Evolutionary conservation across 192 early-diverging fungal genomes (phyloP).

Genomic region (Phlyctochytrium planicorne): DNA sequence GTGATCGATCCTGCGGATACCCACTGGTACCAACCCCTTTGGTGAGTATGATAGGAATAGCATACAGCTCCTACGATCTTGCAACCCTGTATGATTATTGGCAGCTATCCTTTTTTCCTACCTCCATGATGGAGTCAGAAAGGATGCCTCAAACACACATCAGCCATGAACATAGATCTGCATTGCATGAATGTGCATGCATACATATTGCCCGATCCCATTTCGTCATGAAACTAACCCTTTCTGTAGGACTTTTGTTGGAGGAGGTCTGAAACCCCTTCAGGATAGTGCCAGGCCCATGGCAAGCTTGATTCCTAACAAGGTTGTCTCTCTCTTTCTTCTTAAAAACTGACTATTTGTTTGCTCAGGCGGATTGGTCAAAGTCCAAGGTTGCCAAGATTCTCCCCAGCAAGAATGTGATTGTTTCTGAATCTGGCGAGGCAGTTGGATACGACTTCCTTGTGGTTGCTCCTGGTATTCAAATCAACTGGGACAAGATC

Average conservation of each 20-base stretch:
- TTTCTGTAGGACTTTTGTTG: slow-evolving; percentile 68
- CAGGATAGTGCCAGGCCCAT: slow-evolving; percentile 66
- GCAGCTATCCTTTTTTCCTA: too few species aligned
- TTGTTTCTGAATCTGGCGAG: slow-evolving; percentile 65
- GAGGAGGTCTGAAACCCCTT: slow-evolving; percentile 79
- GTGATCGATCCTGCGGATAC: slow-evolving; percentile 24
- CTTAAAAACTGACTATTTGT: slow-evolving; percentile 4
- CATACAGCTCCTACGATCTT: too few species aligned
- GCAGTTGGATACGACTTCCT: slow-evolving; percentile 66
- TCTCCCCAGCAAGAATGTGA: slow-evolving; percentile 66
- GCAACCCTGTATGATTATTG: too few species aligned
- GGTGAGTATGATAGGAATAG: slow-evolving; percentile 36
- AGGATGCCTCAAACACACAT: too few species aligned
- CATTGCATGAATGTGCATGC: too few species aligned
- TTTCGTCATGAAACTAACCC: background rate
- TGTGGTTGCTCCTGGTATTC: slow-evolving; percentile 76
- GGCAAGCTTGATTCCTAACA: slow-evolving; percentile 62
- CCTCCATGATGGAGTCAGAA: too few species aligned
- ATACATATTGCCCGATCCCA: too few species aligned
- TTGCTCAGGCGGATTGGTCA: slow-evolving; percentile 69
- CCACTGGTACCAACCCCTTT: slow-evolving; percentile 76
- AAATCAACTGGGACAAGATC: slow-evolving; percentile 73
- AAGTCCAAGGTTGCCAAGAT: slow-evolving; percentile 67
- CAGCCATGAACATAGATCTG: too few species aligned
- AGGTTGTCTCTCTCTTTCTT: background rate